Evolutionary conservation across 2,329 filamentous ascomycete species (phyloP), one percentile per base, ranked within the genome.

Genomic region (Penicillium corylophilum): DNA sequence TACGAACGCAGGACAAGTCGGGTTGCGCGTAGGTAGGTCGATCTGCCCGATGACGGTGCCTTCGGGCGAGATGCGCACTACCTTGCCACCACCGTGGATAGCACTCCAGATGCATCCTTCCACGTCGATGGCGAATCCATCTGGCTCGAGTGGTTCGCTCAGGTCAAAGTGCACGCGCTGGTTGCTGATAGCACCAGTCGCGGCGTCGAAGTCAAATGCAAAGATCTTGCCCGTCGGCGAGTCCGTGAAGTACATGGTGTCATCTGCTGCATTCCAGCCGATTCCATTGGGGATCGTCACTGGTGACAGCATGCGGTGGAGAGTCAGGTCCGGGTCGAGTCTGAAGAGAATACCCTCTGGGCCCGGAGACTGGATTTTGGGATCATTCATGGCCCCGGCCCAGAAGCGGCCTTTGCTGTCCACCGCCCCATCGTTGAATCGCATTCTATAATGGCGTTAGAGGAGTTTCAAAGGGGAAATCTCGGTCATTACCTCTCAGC

Each of bases 51-150:
- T 77, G 26, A 95, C 73, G 63, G 85, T 76, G 2, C 90, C 90
- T 45, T 80, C 71, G 4, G 85, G 82, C 43, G 81, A 83, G 64
- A 96, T 86, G 68, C 88, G 84, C 59, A 95, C 74, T 22, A 96
- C 89, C 54, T 84, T 82, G 53, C 82, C 78, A 56, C 87, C 88
- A 48, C 90, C 90, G 67, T 90, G 94, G n/a, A 94, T 79, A 7
- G 90, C 89, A 55, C 88, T 86, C 92, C 93, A 96, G 64, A 96
- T 79, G 74, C 88, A 87, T n/a, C 90, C 91, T 48, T 95, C 84
- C 39, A 80, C 82, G 66, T 96, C 92, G 64, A 95, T 82, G 56
- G 87, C 86, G 73, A 93, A 92, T 2, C 92, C 92, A 71, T 96
- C 92, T 1, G 90, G 90, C 56, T 82, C 78, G 5, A 84, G 82